Base-by-base conservation (phyloP, 2,329 filamentous ascomycete species). In the Beauveria sp. region DNA sequence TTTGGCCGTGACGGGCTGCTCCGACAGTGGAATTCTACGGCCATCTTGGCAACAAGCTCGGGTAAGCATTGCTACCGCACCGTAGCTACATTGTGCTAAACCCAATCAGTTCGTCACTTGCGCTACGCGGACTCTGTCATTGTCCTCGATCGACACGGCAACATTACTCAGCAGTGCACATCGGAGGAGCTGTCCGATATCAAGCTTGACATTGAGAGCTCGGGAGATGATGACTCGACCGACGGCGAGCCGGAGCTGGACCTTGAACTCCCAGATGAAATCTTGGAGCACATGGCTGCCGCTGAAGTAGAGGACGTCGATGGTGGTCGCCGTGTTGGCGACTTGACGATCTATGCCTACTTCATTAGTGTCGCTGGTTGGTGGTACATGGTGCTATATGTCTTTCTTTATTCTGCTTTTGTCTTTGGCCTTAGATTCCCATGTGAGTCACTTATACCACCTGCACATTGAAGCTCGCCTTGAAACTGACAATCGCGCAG, bases 1-100 rank as follows among this genome's bases (percentile, higher is more conserved):
- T 75, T 79, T 55, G 69, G 71, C 1, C 28, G 31, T 4, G 66
- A 66, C n/a, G 74, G 75, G 0, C 57, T 77, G 10, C 62, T 73
- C 9, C 64, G 62, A 46, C 63, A 60, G 10, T 60, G 65, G n/a
- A 62, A 64, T 3, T 55, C 64, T 1, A 71, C 72, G 0, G 64
- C 70, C 2, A 64, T 74, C 2, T 52, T 72, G 45, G 65, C 69
- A 5, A 73, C 71, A 12, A 71, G 69, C 52, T 67, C 68, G 8
- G 52, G 69, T 66, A 65, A 62, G 62, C 40, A 10, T 18, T 26
- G 16, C 12, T 7, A 2, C 10, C 20, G 34, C 16, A 14, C 7
- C 26, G 20, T 18, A 5, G 22, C n/a, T 24, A 24, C 20, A 18
- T 7, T 2, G 5, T 34, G 14, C 61, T 63, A 20, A 64, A 16